Percentiles rank a stretch among this genome's conserved stretches.
Conservation (phyloP, 192 early-diverging fungal species). For the Entomortierella parvispora region DNA sequence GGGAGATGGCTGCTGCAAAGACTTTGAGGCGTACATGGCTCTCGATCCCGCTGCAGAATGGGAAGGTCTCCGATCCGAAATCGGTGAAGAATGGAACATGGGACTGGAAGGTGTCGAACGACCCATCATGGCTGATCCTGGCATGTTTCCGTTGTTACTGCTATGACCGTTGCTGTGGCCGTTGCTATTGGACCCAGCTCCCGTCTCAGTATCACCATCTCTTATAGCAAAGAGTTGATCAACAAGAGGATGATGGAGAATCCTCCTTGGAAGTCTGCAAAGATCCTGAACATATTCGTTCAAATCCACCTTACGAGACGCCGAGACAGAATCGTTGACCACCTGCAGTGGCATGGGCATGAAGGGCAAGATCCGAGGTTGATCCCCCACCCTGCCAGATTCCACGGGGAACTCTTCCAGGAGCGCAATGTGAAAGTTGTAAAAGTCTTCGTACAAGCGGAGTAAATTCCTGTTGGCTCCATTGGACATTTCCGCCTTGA, state of each 20-base stretch:
- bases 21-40: slow-evolving; percentile 15
- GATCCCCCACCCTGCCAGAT: slow-evolving; percentile 62
- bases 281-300: slow-evolving; percentile 75
- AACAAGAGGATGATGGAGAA: slow-evolving; percentile 60
- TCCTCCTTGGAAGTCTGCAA: slow-evolving; percentile 63
- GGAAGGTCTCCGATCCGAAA: slow-evolving; percentile 32
- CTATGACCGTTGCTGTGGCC: slow-evolving; percentile 21
- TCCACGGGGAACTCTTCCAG: slow-evolving; percentile 73
- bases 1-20: slow-evolving; percentile 1
- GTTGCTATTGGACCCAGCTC: too few relatives aligned
- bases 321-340: slow-evolving; percentile 74
- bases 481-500: slow-evolving; percentile 62
- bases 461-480: slow-evolving; percentile 70
- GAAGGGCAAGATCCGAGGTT: slow-evolving; percentile 68
- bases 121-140: slow-evolving; percentile 8
- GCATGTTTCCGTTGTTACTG: slow-evolving; percentile 7
- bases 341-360: slow-evolving; percentile 72
- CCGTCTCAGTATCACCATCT: slow-evolving; percentile 67
- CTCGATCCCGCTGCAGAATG: slow-evolving; percentile 44
- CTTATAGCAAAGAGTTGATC: slow-evolving; percentile 62
- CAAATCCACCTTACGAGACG: slow-evolving; percentile 70
- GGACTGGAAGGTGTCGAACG: slow-evolving; percentile 33
- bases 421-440: slow-evolving; percentile 78
- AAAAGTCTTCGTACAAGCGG: slow-evolving; percentile 84
- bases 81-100: slow-evolving; percentile 31